phyloP scores from a whole-genome alignment of 164 flowering plant genomes.

The Amborella trichopoda region DNA sequence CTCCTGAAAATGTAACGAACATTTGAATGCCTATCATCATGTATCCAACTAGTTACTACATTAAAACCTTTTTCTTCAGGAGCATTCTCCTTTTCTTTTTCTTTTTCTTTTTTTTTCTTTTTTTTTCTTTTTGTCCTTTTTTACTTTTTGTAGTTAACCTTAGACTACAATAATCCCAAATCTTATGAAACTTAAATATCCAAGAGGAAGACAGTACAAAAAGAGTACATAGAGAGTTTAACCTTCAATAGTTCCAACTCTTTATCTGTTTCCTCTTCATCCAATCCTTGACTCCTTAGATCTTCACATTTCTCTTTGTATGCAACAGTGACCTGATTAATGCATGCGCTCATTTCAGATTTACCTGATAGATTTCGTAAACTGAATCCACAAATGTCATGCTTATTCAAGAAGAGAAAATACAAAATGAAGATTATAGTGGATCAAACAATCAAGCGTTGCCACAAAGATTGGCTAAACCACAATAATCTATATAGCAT shows the following conservation, averaged over 20 bases:
- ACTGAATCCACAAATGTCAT: neutral
- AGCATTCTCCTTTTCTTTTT: no score
- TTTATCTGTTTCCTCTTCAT: constrained; percentile 41
- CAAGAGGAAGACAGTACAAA: neutral
- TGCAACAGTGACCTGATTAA: constrained; percentile 41
- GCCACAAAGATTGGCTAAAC: neutral
- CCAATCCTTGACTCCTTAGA: constrained; percentile 34
- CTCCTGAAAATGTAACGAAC: constrained; percentile 23
- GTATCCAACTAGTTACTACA: no score
- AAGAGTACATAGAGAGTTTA: neutral
- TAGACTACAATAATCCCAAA: no score
- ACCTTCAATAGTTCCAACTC: constrained; percentile 55
- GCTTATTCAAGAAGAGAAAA: neutral
- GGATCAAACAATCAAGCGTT: neutral
- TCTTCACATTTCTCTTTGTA: constrained; percentile 45
- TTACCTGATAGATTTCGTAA: neutral
- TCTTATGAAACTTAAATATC: neutral
- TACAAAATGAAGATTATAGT: neutral
- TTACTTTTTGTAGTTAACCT: no score
- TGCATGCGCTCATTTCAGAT: neutral
- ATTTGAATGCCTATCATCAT: no score
- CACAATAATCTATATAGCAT: no score
- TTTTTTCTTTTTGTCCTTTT: no score
- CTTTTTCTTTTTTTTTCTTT: no score
- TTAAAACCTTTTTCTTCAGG: no score